Conservation (phyloP, 257 asterid species). For the Nemophila menziesii region DNA sequence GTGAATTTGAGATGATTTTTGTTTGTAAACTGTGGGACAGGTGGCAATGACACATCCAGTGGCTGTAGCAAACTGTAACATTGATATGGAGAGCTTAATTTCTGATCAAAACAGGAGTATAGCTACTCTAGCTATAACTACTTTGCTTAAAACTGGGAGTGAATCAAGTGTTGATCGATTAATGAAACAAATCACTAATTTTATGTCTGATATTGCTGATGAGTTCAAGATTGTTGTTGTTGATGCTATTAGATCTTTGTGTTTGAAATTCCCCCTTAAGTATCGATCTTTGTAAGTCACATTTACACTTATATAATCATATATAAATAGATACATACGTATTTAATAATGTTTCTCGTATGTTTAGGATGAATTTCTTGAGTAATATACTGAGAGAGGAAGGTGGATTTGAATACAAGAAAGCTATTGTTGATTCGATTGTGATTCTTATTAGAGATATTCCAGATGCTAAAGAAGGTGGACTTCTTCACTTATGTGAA, state of each 20-base stretch:
- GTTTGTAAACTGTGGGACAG: slow-evolving; percentile 29
- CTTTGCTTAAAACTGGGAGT: slow-evolving; percentile 86
- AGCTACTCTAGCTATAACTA: slow-evolving; percentile 90
- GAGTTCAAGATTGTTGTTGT: slow-evolving; percentile 97
- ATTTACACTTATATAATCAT: slow-evolving; percentile 9
- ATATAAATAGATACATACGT: neutral
- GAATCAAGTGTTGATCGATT: slow-evolving; percentile 91
- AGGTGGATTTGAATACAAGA: slow-evolving; percentile 93
- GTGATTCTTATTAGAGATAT: slow-evolving; percentile 91
- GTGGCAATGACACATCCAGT: slow-evolving; percentile 92
- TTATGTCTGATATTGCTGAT: slow-evolving; percentile 96
- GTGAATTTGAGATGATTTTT: neutral
- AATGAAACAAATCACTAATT: slow-evolving; percentile 88
- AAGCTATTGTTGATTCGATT: slow-evolving; percentile 91
- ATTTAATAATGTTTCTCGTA: neutral
- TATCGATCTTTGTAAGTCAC: slow-evolving; percentile 82
- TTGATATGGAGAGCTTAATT: slow-evolving; percentile 95
- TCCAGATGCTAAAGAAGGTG: slow-evolving; percentile 94
- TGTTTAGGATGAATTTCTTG: slow-evolving; percentile 76
- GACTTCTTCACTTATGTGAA: slow-evolving; percentile 87
- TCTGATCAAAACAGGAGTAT: slow-evolving; percentile 91
- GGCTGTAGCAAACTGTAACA: slow-evolving; percentile 91
- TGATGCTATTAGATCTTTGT: slow-evolving; percentile 84
- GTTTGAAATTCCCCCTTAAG: slow-evolving; percentile 90
- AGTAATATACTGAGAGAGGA: slow-evolving; percentile 95